Evolutionary conservation across 1,139 yeast species (phyloP), one percentile per base, ranked within the genome.

Genomic region (Kodamaea plutei): DNA sequence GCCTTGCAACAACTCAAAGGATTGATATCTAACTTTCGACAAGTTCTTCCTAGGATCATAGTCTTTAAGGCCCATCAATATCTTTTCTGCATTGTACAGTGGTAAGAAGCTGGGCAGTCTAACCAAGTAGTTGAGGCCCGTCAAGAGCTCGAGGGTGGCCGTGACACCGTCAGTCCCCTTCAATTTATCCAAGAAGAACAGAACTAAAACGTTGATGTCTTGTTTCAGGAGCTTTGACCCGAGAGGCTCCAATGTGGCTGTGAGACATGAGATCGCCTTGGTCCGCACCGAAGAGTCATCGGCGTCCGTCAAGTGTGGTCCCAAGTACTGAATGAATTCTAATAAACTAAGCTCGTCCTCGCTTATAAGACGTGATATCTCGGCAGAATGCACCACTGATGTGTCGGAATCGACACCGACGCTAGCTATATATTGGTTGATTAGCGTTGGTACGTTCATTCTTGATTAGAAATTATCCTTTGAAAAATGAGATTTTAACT

Each of bases 191-290:
- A 70, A 43, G 37, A 77, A 69, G 50, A 89, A 89, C 7, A 73
- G 76, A 15, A 76, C 53, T 32, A 89, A 64, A 9, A 87, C 95
- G 15, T 63, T 56, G 10, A 84, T 63, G 45, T 87, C 96, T 40
- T 79, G 81, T 25, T 69, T 66, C 10, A 72, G 57, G 15, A 87
- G 55, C 6, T 26, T 30, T n/a, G n/a, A n/a, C 1, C 66, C 49
- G 5, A 80, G 38, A 2, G 52, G 35, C 2, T 36, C 33, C 32
- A 88, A 56, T 0, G 79, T 70, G 5, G 64, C 61, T 0, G 82
- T 60, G 28, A 89, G 57, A 43, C 93, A 80, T 14, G 61, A 54
- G 9, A 85, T 60, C 0, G 93, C 78, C 37, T 63, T 55, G 5
- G 52, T 32, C 36, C 94, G 57, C 11, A 74, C 57, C 2, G 59